Evolutionary conservation across 2,329 filamentous ascomycete genomes (phyloP).

Genomic region (Rhinocladiella similis): DNA sequence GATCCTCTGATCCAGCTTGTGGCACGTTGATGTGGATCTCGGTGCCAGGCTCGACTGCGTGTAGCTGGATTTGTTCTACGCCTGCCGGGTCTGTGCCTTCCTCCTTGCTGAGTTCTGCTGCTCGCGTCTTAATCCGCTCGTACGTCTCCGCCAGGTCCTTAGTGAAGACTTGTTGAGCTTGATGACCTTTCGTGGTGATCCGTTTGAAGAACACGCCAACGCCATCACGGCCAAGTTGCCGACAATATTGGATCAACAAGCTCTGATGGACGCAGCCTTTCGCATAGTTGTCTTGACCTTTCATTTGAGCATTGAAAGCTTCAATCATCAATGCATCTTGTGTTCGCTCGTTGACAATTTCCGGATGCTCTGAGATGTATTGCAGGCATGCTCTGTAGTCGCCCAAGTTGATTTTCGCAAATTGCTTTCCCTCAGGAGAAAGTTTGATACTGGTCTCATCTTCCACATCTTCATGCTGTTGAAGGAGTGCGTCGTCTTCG

Average conservation of each 20-base stretch:
- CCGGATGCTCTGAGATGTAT: constrained; percentile 76
- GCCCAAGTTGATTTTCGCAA: constrained; percentile 72
- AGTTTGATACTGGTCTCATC: constrained; percentile 75
- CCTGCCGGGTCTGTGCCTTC: constrained; percentile 57
- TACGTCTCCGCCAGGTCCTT: constrained; percentile 93
- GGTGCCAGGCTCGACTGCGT: constrained; percentile 90
- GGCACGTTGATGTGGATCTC: constrained; percentile 88
- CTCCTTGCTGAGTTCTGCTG: constrained; percentile 69
- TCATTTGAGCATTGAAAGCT: constrained; percentile 85
- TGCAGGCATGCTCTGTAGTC: constrained; percentile 73
- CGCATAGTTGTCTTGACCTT: constrained; percentile 72
- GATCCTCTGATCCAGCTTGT: constrained; percentile 64
- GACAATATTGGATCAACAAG: constrained; percentile 89
- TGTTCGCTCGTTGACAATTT: constrained; percentile 79
- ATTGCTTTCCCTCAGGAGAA: constrained; percentile 74
- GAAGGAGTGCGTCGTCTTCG: constrained; percentile 49
- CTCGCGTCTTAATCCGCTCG: constrained; percentile 73
- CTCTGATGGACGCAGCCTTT: constrained; percentile 91
- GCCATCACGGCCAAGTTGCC: constrained; percentile 82
- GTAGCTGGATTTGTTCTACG: constrained; percentile 95
- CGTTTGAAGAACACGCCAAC: constrained; percentile 94
- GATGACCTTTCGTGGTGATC: constrained; percentile 84
- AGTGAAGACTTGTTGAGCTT: constrained; percentile 85
- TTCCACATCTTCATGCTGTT: constrained; percentile 48
- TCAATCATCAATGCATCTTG: constrained; percentile 88